phyloP scores from a whole-genome alignment of 441 rosid species.

The Eruca vesicaria region DNA sequence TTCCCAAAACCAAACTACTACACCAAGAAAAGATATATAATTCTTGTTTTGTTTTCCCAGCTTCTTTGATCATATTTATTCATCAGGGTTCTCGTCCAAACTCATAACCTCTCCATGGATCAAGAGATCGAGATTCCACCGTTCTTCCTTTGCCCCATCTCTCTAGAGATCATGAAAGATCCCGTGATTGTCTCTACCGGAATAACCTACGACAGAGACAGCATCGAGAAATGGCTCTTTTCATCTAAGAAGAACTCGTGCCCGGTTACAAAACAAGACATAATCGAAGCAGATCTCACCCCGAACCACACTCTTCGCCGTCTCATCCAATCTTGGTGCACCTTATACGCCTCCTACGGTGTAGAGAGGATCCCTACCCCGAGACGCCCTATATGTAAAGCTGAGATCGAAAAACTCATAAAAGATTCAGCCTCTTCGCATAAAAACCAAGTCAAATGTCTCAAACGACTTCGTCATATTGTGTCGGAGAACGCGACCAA shows the following conservation, averaged over 20 bases:
- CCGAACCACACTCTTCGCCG: slow-evolving; percentile 83
- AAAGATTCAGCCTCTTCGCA: slow-evolving; percentile 48
- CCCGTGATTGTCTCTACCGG: slow-evolving; percentile 75
- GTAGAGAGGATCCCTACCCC: slow-evolving; percentile 80
- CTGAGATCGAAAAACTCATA: slow-evolving; percentile 60
- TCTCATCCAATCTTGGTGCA: slow-evolving; percentile 87
- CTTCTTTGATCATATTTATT: neutral
- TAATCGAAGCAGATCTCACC: slow-evolving; percentile 56
- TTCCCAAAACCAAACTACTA: slow-evolving; percentile 13
- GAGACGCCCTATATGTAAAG: slow-evolving; percentile 53
- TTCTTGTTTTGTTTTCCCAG: too few species aligned
- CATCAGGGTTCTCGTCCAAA: neutral
- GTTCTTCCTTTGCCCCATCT: slow-evolving; percentile 75
- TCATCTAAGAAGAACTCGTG: slow-evolving; percentile 49
- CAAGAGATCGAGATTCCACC: slow-evolving; percentile 72
- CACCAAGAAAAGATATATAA: neutral
- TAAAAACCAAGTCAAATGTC: slow-evolving; percentile 49
- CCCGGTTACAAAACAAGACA: slow-evolving; percentile 64
- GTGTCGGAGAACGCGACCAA: slow-evolving; percentile 52
- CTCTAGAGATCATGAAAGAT: slow-evolving; percentile 81
- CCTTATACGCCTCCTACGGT: slow-evolving; percentile 68
- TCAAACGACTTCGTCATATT: slow-evolving; percentile 51
- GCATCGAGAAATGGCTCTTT: slow-evolving; percentile 74
- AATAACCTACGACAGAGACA: slow-evolving; percentile 72
- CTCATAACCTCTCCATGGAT: slow-evolving; percentile 37